phyloP scores from a whole-genome alignment of 1,284 basidiomycete species.

The Papiliotrema terrestris region DNA sequence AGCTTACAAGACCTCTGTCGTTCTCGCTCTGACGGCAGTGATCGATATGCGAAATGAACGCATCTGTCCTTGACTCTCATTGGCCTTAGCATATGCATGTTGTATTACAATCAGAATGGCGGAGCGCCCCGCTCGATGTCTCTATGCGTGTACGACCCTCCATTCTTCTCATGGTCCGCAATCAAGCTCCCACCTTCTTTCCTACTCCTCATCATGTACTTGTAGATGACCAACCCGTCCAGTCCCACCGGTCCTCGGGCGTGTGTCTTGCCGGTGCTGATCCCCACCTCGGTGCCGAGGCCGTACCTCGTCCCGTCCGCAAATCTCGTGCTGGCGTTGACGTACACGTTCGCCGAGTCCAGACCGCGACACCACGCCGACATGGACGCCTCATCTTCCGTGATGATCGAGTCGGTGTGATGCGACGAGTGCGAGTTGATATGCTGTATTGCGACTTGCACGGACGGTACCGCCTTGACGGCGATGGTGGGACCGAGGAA shows the following conservation, averaged over 20 bases:
- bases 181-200: constrained; percentile 70
- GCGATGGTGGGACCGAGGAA: constrained; percentile 81
- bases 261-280: constrained; percentile 93
- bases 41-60: constrained; percentile 41
- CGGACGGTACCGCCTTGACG: constrained; percentile 67
- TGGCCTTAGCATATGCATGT: not conserved
- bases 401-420: constrained; percentile 92
- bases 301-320: constrained; percentile 97
- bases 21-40: constrained; percentile 18
- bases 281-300: constrained; percentile 96
- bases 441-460: constrained; percentile 72
- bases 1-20: constrained; percentile 18
- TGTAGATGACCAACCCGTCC: constrained; percentile 92
- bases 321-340: constrained; percentile 93
- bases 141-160: constrained; percentile 68
- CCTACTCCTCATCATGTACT: constrained; percentile 80
- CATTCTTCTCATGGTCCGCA: constrained; percentile 61
- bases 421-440: constrained; percentile 93
- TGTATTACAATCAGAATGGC: constrained; percentile 25
- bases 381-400: constrained; percentile 67
- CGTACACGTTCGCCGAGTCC: constrained; percentile 87
- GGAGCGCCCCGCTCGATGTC: constrained; percentile 36
- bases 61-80: not conserved
- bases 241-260: constrained; percentile 94
- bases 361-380: constrained; percentile 79